Evolutionary conservation across 148 eudicot genomes (phyloP), one percentile per base, ranked within the genome.

Genomic region (Pouteria glomerata): DNA sequence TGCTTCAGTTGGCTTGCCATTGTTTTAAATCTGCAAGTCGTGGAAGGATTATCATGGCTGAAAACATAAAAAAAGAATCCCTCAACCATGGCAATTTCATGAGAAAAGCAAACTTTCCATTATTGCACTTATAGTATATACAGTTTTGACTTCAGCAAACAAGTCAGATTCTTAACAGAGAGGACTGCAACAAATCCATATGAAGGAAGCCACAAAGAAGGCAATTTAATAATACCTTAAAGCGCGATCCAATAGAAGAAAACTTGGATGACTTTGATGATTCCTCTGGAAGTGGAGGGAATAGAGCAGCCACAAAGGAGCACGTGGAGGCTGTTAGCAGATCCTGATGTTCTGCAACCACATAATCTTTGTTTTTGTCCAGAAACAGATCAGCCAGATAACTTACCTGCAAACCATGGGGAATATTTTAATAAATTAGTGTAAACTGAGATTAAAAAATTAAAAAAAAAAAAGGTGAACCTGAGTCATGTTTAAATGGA

Each of bases 361-460:
- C 99, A 80, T 96, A 96, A 89, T 96, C 99, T 83, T 96, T 96
- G 79, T 96, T 96, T 78, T 96, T 96, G 81, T 96, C 99, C 48
- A 96, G 84, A 85, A 96, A 96, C 55, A 84, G 86, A 78, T 96
- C 99, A 61, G 99, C 90, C 77, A 80, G 87, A 81, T 96, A 96
- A 16, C 86, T 88, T 56, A 96, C 99, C 99, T 96, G 86, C 71
- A 67, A 68, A 68, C 59, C 44, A 80, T 11, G 56, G 72, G 35
- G 51, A 53, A 58, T 21, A 50, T 45, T 66, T 74, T 58, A 72
- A 63, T 50, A 50, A 59, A 70, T 57, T 16, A 34, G 23, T 44
- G n/a, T n/a, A n/a, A n/a, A n/a, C n/a, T n/a, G n/a, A n/a, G n/a
- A n/a, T n/a, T n/a, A n/a, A 35, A 24, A 26, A 18, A 41, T 37